Evolutionary conservation across 768 basidiomycete species (phyloP), one percentile per base, ranked within the genome.

Genomic region (Kwoniella europaea): DNA sequence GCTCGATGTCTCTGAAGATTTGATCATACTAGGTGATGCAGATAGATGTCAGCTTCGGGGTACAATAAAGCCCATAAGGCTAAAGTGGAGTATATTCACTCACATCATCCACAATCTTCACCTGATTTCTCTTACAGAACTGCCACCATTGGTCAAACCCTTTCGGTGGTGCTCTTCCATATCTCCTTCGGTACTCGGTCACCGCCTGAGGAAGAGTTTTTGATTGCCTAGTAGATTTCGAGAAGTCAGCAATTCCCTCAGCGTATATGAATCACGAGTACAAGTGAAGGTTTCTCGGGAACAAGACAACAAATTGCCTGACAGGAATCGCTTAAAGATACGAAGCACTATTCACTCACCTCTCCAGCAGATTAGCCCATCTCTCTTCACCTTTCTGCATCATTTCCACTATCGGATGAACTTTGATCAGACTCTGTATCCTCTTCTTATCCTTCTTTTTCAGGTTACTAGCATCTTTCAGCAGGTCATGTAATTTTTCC

Each of bases 141-240:
- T 84, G 80, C 89, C 90, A 96, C 95, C 96, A 98, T 24, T 87
- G 84, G 78, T 94, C 94, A 73, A 98, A 99, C 0, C 94, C 96
- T 58, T 87, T 88, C 0, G 96, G 95, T 15, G 96, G 96, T 35
- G 88, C 84, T 22, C 92, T 88, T 5, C 85, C 85, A 80, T 97
- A 94, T 65, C 96, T 86, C 63, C 87, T 84, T 71, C 85, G 88
- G 84, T 99, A 99, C 83, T 97, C 94, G 2, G 80, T 83, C 0
- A 93, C 92, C 0, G 95, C 96, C 20, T 88, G 88, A 43, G 85
- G 85, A 35, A 98, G 87, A 0, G 92, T 91, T 75, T 87, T 88
- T 80, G 92, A 93, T 85, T 98, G 96, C 50, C 86, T 86, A 52
- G 20, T 16, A 16, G 61, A 42, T 16, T 44, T 44, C 16, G 35